phyloP scores from a whole-genome alignment of 495 filamentous ascomycete species.

The Penicillium lagena region DNA sequence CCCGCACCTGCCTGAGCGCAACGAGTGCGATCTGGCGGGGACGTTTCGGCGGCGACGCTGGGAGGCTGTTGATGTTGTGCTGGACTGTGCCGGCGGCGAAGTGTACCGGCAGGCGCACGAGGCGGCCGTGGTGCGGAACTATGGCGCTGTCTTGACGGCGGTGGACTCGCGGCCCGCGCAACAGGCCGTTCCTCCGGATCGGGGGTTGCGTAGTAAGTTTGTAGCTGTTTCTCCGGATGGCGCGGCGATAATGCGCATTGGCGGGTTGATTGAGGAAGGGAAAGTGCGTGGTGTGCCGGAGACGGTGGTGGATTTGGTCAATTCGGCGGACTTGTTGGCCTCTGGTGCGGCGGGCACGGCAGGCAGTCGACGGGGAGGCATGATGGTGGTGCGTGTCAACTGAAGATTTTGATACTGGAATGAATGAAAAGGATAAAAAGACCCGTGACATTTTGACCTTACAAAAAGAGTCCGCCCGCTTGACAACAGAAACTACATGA shows the following conservation, averaged over 20 bases:
- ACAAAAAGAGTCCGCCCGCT: constrained; percentile 19
- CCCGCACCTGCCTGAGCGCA: constrained; percentile 12
- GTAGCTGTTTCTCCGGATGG: constrained; percentile 34
- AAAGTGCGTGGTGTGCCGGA: constrained; percentile 25
- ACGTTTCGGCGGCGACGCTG: constrained; percentile 26
- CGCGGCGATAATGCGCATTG: constrained; percentile 21
- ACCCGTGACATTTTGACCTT: constrained; percentile 18
- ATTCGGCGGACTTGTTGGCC: constrained; percentile 22
- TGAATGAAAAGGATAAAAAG: constrained; percentile 9
- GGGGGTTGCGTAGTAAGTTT: constrained; percentile 26
- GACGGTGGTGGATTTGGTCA: constrained; percentile 24
- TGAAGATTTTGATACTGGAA: background rate
- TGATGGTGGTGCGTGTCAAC: constrained; percentile 33
- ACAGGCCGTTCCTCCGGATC: constrained; percentile 6
- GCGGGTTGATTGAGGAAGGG: constrained; percentile 26
- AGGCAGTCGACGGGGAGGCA: constrained; percentile 19
- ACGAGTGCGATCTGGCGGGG: constrained; percentile 21
- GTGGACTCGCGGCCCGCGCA: constrained; percentile 24
- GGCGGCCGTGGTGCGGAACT: constrained; percentile 23
- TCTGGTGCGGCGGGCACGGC: constrained; percentile 21
- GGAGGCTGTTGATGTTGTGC: constrained; percentile 32
- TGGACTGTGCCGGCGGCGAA: constrained; percentile 30
- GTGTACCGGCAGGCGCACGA: constrained; percentile 29
- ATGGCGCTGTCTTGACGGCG: constrained; percentile 30
- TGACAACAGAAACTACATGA: constrained; percentile 33